Percentiles rank a stretch among this genome's conserved stretches.
Conservation (phyloP, 75 land plant genomes). For the Ceratopteris richardii region DNA sequence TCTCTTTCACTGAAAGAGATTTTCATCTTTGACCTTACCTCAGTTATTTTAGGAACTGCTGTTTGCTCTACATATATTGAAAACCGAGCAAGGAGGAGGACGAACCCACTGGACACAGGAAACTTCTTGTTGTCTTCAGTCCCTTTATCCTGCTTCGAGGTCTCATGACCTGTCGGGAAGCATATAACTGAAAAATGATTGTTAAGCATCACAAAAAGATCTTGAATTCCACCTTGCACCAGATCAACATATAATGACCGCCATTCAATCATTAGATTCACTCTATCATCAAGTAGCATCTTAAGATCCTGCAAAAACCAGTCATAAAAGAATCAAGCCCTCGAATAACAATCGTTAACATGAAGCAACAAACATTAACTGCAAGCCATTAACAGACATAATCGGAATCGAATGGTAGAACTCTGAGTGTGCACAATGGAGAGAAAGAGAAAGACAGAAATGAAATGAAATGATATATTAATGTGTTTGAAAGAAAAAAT, state of each 20-base stretch:
- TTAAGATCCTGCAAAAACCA: slow-evolving; percentile 58
- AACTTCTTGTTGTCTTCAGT: slow-evolving; percentile 24
- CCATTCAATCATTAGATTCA: slow-evolving; percentile 46
- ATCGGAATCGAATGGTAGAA: too few relatives aligned
- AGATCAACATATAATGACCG: slow-evolving; percentile 59
- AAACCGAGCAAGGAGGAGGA: slow-evolving; percentile 76
- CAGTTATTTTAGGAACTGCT: slow-evolving; percentile 84
- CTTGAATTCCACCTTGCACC: slow-evolving; percentile 94
- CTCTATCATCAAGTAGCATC: slow-evolving; percentile 70
- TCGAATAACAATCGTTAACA: too few relatives aligned
- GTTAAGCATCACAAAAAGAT: slow-evolving; percentile 61
- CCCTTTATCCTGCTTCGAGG: slow-evolving; percentile 14
- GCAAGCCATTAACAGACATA: too few relatives aligned
- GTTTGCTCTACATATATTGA: slow-evolving; percentile 70
- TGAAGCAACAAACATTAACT: too few relatives aligned
- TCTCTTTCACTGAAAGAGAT: too few relatives aligned
- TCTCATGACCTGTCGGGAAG: slow-evolving; percentile 21
- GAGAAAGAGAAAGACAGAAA: too few relatives aligned
- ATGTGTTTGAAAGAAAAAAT: too few relatives aligned
- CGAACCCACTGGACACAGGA: slow-evolving; percentile 48
- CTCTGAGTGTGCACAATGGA: too few relatives aligned
- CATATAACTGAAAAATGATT: slow-evolving; percentile 42
- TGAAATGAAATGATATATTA: too few relatives aligned
- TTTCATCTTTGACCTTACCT: too few relatives aligned
- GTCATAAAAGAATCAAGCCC: too few relatives aligned